phyloP scores from a whole-genome alignment of 1,284 basidiomycete genomes.

The Bondarzewia mesenterica region DNA sequence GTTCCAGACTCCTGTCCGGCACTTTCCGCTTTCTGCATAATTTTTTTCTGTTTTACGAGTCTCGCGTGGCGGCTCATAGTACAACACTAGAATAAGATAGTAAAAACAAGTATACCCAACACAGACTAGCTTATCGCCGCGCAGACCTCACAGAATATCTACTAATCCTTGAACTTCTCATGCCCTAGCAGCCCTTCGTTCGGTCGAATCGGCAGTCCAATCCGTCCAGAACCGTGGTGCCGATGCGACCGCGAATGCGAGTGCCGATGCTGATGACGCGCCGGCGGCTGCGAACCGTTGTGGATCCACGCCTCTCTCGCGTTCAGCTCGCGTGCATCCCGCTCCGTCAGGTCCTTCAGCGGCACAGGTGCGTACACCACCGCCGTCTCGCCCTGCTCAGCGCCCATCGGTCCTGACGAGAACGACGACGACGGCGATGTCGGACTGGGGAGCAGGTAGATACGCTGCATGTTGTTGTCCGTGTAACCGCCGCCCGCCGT shows the following conservation, averaged over 20 bases:
- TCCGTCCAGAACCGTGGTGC: conserved; percentile 27
- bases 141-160: too few relatives aligned
- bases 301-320: conserved; percentile 63
- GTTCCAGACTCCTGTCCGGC: too few relatives aligned
- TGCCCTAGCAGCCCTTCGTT: conserved; percentile 35
- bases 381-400: conserved; percentile 18
- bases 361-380: conserved; percentile 67
- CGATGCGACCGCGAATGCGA: conserved; percentile 19
- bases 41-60: too few relatives aligned
- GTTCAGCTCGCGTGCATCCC: conserved; percentile 42
- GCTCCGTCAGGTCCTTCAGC: conserved; percentile 41
- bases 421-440: conserved; percentile 13
- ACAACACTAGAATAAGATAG: too few relatives aligned
- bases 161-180: conserved; percentile 18
- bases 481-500: conserved; percentile 19
- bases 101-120: too few relatives aligned
- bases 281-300: conserved; percentile 9
- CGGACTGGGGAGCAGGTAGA: conserved; percentile 45
- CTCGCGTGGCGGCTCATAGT: too few relatives aligned
- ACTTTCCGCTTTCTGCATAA: too few relatives aligned
- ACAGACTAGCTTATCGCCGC: too few relatives aligned
- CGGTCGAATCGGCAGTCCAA: conserved; percentile 33
- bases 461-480: conserved; percentile 34
- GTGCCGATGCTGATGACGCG: conserved; percentile 24
- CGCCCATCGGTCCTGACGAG: conserved; percentile 1